Percentiles rank a stretch among this genome's conserved stretches.
phyloP scores from a whole-genome alignment of 2,329 filamentous ascomycete genomes.

The Paecilomyces sp. region DNA sequence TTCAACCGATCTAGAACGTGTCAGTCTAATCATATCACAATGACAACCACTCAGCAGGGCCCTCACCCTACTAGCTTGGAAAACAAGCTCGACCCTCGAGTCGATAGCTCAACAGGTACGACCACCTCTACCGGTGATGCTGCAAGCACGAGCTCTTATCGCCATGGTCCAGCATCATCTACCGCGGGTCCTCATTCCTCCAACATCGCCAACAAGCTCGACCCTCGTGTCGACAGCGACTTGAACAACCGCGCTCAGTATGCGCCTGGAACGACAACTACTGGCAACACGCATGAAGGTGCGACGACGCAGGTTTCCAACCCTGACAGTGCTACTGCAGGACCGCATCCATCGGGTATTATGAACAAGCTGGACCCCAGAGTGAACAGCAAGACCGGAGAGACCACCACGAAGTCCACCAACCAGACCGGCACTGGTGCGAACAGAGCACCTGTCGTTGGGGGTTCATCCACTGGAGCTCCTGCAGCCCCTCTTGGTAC shows the following conservation, averaged over 20 bases:
- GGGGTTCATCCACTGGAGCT: slow-evolving; percentile 21
- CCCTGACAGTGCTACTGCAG: slow-evolving; percentile 4
- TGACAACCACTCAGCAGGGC: slow-evolving; percentile 1
- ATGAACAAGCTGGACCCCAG: slow-evolving; percentile 21
- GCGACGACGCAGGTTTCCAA: slow-evolving; percentile 3
- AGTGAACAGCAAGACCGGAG: slow-evolving; percentile 17
- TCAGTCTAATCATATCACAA: not conserved
- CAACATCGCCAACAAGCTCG: slow-evolving; percentile 37
- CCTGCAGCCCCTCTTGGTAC: slow-evolving; percentile 15
- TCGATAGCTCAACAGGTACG: slow-evolving; percentile 18
- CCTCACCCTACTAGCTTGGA: slow-evolving; percentile 12
- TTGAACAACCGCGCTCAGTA: slow-evolving; percentile 5
- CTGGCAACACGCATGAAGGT: slow-evolving; percentile 8
- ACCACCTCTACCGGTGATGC: not conserved
- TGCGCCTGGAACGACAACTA: slow-evolving; percentile 6
- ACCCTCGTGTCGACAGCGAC: slow-evolving; percentile 20
- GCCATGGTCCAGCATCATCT: slow-evolving; percentile 1
- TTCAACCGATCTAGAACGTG: not conserved
- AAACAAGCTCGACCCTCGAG: slow-evolving; percentile 35
- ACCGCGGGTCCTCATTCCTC: slow-evolving; percentile 33
- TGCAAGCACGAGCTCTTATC: not conserved
- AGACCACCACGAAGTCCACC: slow-evolving; percentile 12
- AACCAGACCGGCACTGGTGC: slow-evolving; percentile 6
- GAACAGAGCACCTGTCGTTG: slow-evolving; percentile 6
- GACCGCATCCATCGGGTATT: slow-evolving; percentile 14